Base-by-base conservation (phyloP, 2,329 filamentous ascomycete species). In the Karstenula rhodostoma region DNA sequence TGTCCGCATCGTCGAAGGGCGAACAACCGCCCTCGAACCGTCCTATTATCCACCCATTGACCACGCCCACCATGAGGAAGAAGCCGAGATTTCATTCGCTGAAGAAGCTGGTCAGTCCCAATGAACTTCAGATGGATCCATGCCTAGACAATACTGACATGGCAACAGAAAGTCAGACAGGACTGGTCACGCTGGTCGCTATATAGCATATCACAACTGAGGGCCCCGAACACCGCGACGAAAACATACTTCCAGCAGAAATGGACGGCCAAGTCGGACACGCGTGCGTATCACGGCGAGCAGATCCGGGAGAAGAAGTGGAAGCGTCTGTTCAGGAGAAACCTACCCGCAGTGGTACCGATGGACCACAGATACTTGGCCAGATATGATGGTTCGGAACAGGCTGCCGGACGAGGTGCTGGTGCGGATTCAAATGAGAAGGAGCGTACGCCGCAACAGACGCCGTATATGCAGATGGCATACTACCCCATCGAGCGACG, bases 131-230 rank as follows among this genome's bases (percentile, higher is more conserved):
- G 55, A 57, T 46, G 25, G 22, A 23, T 32, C 46, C 44, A 53
- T 22, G 27, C 19, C 32, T 9, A 19, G 37, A 35, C 3, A 15
- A 12, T 25, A 47, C 68, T 70, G 53, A 68, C 61, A 33, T 19
- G 23, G 19, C 17, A 62, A 53, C 76, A 98, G 94, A 96, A 93
- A 91, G 78, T 97, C 79, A 90, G 94, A 73, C 92, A 95, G 84
- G 93, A 93, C 83, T 97, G 94, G 95, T 96, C 93, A 84, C 96
- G 97, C 83, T 93, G 93, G 85, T 97, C 96, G 77, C 85, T 99
- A 65, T 99, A 92, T 87, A 97, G 97, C 81, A 82, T 99, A 67
- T 81, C 83, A 53, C 85, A 86, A 67, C 73, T 86, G 35, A 79
- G 72, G 46, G 73, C 78, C 2, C 86, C 85, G 19, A 74, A 70